phyloP scores from a whole-genome alignment of 768 basidiomycete species.

The Melanogaster broomeanus region DNA sequence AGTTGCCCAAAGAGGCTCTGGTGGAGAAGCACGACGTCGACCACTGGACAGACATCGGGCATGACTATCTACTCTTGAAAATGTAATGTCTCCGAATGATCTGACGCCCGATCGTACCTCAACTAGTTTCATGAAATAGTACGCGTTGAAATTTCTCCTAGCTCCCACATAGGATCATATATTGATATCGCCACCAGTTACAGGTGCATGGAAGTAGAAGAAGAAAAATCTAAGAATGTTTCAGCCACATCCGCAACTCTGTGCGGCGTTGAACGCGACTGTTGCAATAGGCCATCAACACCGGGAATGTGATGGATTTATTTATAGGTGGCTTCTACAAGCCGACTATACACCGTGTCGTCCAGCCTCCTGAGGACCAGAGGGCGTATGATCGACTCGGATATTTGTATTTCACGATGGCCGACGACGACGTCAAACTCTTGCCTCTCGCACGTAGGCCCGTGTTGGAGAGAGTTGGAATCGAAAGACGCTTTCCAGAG shows the following conservation, averaged over 20 bases:
- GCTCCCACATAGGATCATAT: background rate
- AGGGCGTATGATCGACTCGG: constrained; percentile 49
- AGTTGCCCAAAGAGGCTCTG: constrained; percentile 53
- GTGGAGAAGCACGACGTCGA: constrained; percentile 49
- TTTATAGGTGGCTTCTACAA: constrained; percentile 59
- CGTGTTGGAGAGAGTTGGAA: constrained; percentile 45
- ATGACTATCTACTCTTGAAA: constrained; percentile 1
- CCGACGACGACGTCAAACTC: constrained; percentile 51
- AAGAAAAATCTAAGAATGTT: constrained; percentile 50
- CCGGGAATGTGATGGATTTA: constrained; percentile 59
- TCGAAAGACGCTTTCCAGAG: constrained; percentile 38
- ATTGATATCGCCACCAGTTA: constrained; percentile 36
- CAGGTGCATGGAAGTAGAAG: constrained; percentile 50
- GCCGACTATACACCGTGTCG: constrained; percentile 61
- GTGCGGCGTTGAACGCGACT: background rate
- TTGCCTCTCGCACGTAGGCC: constrained; percentile 47
- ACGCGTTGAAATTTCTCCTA: constrained; percentile 10
- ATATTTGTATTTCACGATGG: constrained; percentile 55
- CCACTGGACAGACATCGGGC: constrained; percentile 42
- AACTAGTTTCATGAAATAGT: constrained; percentile 73
- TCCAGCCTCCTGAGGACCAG: constrained; percentile 58
- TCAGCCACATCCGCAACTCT: background rate
- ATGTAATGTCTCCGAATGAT: background rate
- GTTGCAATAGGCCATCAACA: constrained; percentile 55
- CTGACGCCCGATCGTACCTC: background rate